A percentile compares a stretch with the other conserved stretches of the same genome.
Conservation (phyloP, 345 rosid species). For the Ceriops tagal region DNA sequence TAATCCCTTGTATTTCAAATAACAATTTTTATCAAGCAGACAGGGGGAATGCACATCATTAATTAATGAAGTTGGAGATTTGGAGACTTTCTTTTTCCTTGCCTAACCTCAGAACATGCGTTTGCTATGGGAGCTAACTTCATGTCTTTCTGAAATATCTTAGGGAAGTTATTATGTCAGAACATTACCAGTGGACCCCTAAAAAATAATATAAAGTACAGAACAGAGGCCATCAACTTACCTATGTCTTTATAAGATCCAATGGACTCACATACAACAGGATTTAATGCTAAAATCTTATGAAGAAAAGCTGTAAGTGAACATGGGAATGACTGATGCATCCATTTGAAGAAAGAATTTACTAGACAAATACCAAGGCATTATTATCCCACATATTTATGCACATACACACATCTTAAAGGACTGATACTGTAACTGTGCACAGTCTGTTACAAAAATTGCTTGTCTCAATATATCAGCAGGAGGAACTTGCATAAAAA, state of each 20-base stretch:
- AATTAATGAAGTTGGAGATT: not conserved
- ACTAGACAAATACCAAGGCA: not conserved
- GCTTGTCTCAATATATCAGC: not conserved
- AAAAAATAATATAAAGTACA: not conserved
- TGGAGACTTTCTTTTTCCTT: too few species aligned
- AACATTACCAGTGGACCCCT: not conserved
- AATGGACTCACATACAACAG: not conserved
- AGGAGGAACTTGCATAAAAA: not conserved
- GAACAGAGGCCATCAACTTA: not conserved
- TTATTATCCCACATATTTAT: not conserved
- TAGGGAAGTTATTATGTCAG: not conserved
- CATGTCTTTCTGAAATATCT: not conserved
- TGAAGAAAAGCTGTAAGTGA: not conserved
- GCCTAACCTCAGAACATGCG: too few species aligned
- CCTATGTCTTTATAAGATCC: not conserved
- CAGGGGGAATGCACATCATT: not conserved
- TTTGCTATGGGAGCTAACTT: too few species aligned
- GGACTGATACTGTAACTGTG: not conserved
- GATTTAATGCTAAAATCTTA: not conserved
- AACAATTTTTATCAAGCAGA: not conserved
- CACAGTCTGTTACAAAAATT: not conserved
- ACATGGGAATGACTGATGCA: not conserved
- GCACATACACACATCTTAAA: not conserved
- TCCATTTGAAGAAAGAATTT: not conserved
- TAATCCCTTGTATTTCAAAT: not conserved